Percentiles rank a stretch among this genome's conserved stretches.
Conservation (phyloP, 2,329 filamentous ascomycete genomes). For the Fusarium pseudoanthophilum region DNA sequence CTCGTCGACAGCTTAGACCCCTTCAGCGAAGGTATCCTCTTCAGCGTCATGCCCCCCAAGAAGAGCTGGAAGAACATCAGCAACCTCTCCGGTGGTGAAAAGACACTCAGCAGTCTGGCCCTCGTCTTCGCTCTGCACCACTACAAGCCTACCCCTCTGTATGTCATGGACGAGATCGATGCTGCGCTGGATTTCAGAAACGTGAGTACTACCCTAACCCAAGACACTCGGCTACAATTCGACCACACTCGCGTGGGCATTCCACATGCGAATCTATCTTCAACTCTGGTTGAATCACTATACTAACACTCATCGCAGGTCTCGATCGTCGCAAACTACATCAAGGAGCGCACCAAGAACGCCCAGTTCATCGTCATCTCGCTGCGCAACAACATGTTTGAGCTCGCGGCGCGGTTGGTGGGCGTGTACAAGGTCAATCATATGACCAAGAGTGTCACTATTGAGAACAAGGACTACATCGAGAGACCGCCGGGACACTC, state of each 20-base stretch:
- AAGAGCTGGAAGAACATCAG: conserved; percentile 99
- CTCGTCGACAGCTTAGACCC: conserved; percentile 96
- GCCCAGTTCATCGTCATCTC: conserved; percentile 99
- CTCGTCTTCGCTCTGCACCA: conserved; percentile 98
- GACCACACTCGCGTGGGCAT: conserved; percentile 26
- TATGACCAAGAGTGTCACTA: conserved; percentile 94
- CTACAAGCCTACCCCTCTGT: conserved; percentile 96
- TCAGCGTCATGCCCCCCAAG: conserved; percentile 99
- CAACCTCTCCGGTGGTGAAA: conserved; percentile 95
- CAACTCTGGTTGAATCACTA: neutral
- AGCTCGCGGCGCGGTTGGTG: conserved; percentile 92
- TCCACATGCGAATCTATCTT: conserved; percentile 12
- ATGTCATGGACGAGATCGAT: conserved; percentile 99
- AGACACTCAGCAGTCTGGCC: conserved; percentile 92
- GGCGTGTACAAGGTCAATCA: conserved; percentile 99
- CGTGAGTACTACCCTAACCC: conserved; percentile 66
- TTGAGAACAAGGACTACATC: conserved; percentile 86
- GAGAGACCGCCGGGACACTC: conserved; percentile 51
- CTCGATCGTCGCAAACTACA: conserved; percentile 97
- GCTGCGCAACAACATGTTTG: conserved; percentile 99
- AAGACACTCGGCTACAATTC: conserved; percentile 42
- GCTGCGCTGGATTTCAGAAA: conserved; percentile 98
- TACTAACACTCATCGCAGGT: conserved; percentile 65
- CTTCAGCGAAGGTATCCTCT: conserved; percentile 95
- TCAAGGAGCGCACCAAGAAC: conserved; percentile 99